Evolutionary conservation across 2,329 filamentous ascomycete species (phyloP).

Genomic region (Purpureocillium lavendulum): DNA sequence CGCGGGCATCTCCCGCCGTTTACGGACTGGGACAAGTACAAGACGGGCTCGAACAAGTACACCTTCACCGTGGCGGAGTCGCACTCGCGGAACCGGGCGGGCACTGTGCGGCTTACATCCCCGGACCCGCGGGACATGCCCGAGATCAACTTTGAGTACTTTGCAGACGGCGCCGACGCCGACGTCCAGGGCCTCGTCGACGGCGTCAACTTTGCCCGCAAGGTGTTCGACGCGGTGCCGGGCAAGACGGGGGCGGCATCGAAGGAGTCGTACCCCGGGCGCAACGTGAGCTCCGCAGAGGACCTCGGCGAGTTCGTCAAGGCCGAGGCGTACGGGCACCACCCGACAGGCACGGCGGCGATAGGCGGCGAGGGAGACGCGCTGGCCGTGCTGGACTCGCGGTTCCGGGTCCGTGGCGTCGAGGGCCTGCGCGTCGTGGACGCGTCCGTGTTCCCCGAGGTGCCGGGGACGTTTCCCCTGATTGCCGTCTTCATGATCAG

Average conservation of each 20-base stretch:
- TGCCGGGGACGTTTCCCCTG: constrained; percentile 18
- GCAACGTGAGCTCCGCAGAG: constrained; percentile 14
- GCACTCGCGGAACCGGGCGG: constrained; percentile 44
- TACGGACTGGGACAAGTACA: background rate
- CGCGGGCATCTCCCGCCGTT: constrained; percentile 1
- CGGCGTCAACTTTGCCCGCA: constrained; percentile 37
- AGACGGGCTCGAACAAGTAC: constrained; percentile 1
- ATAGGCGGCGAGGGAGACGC: constrained; percentile 47
- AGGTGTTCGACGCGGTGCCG: constrained; percentile 19
- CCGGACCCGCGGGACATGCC: constrained; percentile 56
- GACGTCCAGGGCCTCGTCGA: constrained; percentile 33
- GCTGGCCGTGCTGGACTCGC: constrained; percentile 47
- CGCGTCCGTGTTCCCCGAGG: constrained; percentile 39
- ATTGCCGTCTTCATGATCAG: constrained; percentile 39
- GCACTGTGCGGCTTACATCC: constrained; percentile 53
- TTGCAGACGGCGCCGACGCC: constrained; percentile 37
- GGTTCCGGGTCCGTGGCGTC: constrained; percentile 49
- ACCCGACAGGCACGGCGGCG: constrained; percentile 46
- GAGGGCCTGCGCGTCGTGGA: constrained; percentile 52
- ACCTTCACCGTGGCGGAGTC: constrained; percentile 38
- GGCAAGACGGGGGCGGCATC: background rate
- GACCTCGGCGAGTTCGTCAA: background rate
- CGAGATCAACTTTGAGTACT: constrained; percentile 51
- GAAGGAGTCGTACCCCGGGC: background rate
- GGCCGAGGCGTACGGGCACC: constrained; percentile 44